Conservation (phyloP, 345 rosid species). For the Arabidopsis arenosa region DNA sequence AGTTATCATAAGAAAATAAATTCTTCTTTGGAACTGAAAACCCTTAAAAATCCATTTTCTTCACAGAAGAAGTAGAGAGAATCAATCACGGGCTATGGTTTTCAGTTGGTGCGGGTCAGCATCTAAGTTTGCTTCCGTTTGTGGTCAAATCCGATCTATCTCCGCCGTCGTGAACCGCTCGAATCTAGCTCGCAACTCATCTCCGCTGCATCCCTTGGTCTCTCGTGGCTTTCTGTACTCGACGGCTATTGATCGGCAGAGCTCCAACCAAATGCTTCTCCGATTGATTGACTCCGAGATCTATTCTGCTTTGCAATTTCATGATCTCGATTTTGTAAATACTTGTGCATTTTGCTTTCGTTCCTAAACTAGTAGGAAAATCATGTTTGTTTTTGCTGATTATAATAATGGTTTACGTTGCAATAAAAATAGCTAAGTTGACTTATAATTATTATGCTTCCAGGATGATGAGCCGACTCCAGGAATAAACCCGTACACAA, state of each 20-base stretch:
- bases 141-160: too few species aligned
- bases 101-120: too few species aligned
- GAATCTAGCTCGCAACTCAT: conserved; percentile 15
- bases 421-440: too few species aligned
- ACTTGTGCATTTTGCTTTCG: neutral
- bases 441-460: too few species aligned
- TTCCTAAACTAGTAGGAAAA: neutral
- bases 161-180: too few species aligned
- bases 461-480: conserved; percentile 65
- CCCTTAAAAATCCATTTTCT: too few species aligned
- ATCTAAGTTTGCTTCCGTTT: too few species aligned
- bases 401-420: neutral
- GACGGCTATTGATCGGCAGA: conserved; percentile 42
- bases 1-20: too few species aligned
- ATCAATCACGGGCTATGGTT: too few species aligned
- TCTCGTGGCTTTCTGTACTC: conserved; percentile 43
- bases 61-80: too few species aligned
- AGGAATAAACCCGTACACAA: conserved; percentile 63
- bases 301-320: conserved; percentile 56
- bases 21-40: too few species aligned
- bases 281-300: conserved; percentile 65
- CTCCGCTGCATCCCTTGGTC: conserved; percentile 30
- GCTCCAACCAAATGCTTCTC: conserved; percentile 61
- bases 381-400: neutral
- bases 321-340: conserved; percentile 52